These are phyloP conservation scores for Lachnellula occidentalis DNA, from an alignment of 2,329 filamentous ascomycete species.

Conservation along the genomic window DNA sequence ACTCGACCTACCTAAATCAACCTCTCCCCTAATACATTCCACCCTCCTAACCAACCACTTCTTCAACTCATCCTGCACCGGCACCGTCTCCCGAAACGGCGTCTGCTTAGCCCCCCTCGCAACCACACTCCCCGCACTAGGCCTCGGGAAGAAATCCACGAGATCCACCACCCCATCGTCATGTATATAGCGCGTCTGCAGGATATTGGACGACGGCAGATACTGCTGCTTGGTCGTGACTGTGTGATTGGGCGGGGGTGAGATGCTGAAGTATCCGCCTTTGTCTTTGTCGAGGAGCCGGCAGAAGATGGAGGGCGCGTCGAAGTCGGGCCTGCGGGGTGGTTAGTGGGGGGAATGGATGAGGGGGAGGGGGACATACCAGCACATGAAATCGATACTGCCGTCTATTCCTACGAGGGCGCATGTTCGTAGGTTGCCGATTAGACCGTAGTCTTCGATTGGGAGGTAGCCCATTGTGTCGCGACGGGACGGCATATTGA, in stretches of 20 bases:
- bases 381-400: conserved; percentile 74
- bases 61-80: conserved; percentile 58
- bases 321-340: conserved; percentile 62
- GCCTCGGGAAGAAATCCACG: conserved; percentile 70
- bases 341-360: not conserved
- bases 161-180: conserved; percentile 70
- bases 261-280: conserved; percentile 67
- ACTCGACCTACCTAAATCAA: conserved; percentile 49
- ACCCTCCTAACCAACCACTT: conserved; percentile 66
- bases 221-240: conserved; percentile 75
- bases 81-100: conserved; percentile 48
- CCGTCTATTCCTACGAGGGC: conserved; percentile 70
- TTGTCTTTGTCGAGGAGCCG: conserved; percentile 69
- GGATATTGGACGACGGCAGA: conserved; percentile 66
- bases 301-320: conserved; percentile 71
- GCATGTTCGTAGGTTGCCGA: conserved; percentile 76
- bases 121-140: conserved; percentile 51
- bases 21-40: conserved; percentile 63
- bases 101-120: conserved; percentile 43
- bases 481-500: conserved; percentile 9
- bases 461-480: conserved; percentile 28
- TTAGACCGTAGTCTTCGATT: conserved; percentile 74
- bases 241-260: conserved; percentile 43
- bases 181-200: conserved; percentile 72
- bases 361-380: conserved; percentile 36